Conservation (phyloP, 2,329 filamentous ascomycete species). For the Apiospora arundinis region DNA sequence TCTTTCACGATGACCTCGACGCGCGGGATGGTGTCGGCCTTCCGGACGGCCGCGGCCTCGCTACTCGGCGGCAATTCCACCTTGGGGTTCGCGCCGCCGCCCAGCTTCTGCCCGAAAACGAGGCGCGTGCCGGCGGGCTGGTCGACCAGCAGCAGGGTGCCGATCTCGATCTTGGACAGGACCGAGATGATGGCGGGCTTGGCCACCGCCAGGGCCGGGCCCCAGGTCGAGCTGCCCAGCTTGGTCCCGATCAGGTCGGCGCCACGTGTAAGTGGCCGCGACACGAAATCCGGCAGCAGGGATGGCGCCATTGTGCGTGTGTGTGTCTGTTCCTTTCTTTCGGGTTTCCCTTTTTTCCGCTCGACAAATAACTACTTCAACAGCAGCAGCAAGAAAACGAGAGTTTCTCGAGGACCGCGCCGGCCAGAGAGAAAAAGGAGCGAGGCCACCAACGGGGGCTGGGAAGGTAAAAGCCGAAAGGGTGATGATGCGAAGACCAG, state of each 20-base stretch:
- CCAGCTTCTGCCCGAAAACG: conserved; percentile 54
- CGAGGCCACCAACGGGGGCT: not conserved
- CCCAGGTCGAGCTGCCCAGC: conserved; percentile 54
- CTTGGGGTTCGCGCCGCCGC: conserved; percentile 36
- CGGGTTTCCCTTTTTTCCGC: not conserved
- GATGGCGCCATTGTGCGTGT: conserved; percentile 37
- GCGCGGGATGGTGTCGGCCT: conserved; percentile 43
- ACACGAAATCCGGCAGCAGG: conserved; percentile 45
- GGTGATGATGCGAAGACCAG: conserved; percentile 15
- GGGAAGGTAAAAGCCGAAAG: not conserved
- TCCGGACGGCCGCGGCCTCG: conserved; percentile 39
- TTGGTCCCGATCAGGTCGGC: conserved; percentile 49
- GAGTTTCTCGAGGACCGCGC: not conserved
- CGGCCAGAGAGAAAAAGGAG: not conserved
- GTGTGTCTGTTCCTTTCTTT: not conserved
- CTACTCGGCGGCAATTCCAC: conserved; percentile 44
- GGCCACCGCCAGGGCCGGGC: conserved; percentile 52
- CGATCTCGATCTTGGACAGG: conserved; percentile 53
- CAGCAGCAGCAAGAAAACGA: not conserved
- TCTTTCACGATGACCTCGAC: conserved; percentile 66
- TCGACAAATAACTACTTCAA: not conserved
- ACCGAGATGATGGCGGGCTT: conserved; percentile 53
- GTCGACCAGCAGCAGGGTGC: conserved; percentile 56
- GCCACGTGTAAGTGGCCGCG: conserved; percentile 46
- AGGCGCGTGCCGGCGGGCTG: conserved; percentile 49